Base-by-base conservation (phyloP, 2,329 filamentous ascomycete genomes). In the Pseudovirgaria hyperparasitica region DNA sequence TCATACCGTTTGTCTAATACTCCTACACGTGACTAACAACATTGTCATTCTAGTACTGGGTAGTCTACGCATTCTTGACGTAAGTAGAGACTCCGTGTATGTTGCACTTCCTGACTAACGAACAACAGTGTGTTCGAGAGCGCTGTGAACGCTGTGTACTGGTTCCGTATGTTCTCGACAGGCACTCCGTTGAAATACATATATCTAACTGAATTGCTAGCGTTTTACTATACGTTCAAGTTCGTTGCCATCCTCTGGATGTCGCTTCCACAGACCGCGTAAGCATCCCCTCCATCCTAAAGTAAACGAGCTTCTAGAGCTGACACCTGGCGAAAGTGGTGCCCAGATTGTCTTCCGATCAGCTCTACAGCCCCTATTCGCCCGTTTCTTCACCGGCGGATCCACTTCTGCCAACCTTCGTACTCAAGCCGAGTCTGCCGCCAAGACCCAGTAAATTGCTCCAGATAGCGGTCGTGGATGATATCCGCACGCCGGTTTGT, bases 181-280 rank as follows among this genome's bases (percentile, higher is more conserved):
- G n/a, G n/a, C 11, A 6, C 8, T 9, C 18, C 14, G 11, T 27
- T 2, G 4, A 5, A 7, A 25, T 16, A 4, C 6, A 12, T 6
- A 23, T 16, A 8, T 17, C 26, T 20, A 12, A 27, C 40, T 48
- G 28, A 50, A 30, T 21, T 19, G 6, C n/a, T 30, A 58, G 60
- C 90, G 53, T 98, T 98, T 68, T 98, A 98, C 79, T 98, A 82
- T 64, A 87, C 86, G 55, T 96, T 98, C 80, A 98, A 98, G 73
- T 94, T 98, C 55, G 67, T 92, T 53, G 80, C 96, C 57, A 71
- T 96, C 48, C 76, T 98, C 57, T 98, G 90, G 90, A 85, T 98
- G 65, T 76, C 87, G 45, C 84, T 98, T 50, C 90, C 90, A 57
- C 72, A 82, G 59, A 94, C 92, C 67, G 68, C 69, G 87, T 94